Conservation (phyloP, 2,329 filamentous ascomycete genomes). For the Endocalyx cinctus region DNA sequence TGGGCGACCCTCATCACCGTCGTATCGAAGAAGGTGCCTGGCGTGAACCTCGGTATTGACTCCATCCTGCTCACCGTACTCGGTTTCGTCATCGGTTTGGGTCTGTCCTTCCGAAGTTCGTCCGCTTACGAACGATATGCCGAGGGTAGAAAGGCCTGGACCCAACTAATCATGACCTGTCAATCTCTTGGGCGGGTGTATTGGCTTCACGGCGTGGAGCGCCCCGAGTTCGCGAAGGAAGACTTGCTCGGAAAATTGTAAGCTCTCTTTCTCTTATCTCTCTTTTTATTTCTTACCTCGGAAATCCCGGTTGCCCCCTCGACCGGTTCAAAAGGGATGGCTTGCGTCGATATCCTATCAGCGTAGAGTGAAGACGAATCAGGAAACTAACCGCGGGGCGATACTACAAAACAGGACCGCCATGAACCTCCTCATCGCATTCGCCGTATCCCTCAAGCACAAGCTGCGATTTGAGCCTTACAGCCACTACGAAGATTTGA, state of each 20-base stretch:
- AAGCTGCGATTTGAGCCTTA: slow-evolving; percentile 80
- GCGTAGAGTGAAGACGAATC: too few species aligned
- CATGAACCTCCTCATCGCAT: slow-evolving; percentile 74
- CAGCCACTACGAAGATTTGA: slow-evolving; percentile 69
- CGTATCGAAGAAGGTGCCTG: slow-evolving; percentile 42
- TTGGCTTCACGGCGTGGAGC: slow-evolving; percentile 71
- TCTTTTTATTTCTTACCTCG: too few species aligned
- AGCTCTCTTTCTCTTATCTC: too few species aligned
- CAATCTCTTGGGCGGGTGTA: slow-evolving; percentile 70
- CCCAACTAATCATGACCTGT: slow-evolving; percentile 55
- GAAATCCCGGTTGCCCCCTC: too few species aligned
- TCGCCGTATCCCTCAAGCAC: slow-evolving; percentile 75
- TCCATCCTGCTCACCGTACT: slow-evolving; percentile 76
- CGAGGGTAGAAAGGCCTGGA: slow-evolving; percentile 61
- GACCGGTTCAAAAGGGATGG: too few species aligned
- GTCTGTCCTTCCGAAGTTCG: slow-evolving; percentile 71
- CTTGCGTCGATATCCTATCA: too few species aligned
- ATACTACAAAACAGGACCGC: too few species aligned
- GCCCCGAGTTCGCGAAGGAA: slow-evolving; percentile 55
- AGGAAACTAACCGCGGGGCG: too few species aligned
- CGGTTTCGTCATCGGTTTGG: slow-evolving; percentile 77
- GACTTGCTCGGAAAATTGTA: slow-evolving; percentile 61
- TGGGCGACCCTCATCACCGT: slow-evolving; percentile 66
- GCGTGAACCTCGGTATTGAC: slow-evolving; percentile 47
- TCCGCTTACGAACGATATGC: slow-evolving; percentile 69